These are phyloP conservation scores for Euryodendron excelsum DNA, from an alignment of 148 eudicot genomes.

Conservation along the genomic window DNA sequence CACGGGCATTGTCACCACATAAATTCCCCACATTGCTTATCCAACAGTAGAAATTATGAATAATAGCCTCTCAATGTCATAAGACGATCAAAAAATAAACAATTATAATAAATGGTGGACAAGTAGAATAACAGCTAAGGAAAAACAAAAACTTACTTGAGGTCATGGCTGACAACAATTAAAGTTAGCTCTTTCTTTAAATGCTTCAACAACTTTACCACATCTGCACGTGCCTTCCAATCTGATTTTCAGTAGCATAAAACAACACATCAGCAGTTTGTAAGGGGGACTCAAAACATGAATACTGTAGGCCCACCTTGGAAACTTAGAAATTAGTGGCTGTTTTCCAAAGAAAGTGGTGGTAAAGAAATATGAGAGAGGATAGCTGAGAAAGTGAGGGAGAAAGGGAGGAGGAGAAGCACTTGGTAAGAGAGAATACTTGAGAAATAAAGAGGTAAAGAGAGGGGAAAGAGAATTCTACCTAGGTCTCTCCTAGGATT, in stretches of 20 bases:
- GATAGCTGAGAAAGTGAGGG: too few relatives aligned
- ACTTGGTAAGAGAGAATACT: too few relatives aligned
- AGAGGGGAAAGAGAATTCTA: too few relatives aligned
- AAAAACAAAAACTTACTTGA: constrained; percentile 56
- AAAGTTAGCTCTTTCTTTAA: constrained; percentile 80
- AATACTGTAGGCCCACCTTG: too few relatives aligned
- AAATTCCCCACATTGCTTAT: not conserved
- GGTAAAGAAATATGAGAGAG: too few relatives aligned
- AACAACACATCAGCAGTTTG: not conserved
- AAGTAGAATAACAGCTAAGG: constrained; percentile 17
- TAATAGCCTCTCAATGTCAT: not conserved
- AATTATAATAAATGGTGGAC: not conserved
- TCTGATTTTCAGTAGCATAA: constrained; percentile 36
- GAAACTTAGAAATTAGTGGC: too few relatives aligned
- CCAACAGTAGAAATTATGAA: not conserved
- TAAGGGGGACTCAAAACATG: not conserved
- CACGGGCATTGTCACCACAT: not conserved
- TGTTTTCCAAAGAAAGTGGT: too few relatives aligned
- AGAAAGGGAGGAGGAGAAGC: too few relatives aligned
- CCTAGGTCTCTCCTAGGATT: too few relatives aligned
- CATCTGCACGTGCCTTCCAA: constrained; percentile 99
- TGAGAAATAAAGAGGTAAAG: too few relatives aligned
- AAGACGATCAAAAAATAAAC: not conserved
- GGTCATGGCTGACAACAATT: constrained; percentile 97
- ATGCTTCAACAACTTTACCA: constrained; percentile 73